These are phyloP conservation scores for Suillus sp. DNA, from an alignment of 768 basidiomycete genomes.

Conservation along the genomic window DNA sequence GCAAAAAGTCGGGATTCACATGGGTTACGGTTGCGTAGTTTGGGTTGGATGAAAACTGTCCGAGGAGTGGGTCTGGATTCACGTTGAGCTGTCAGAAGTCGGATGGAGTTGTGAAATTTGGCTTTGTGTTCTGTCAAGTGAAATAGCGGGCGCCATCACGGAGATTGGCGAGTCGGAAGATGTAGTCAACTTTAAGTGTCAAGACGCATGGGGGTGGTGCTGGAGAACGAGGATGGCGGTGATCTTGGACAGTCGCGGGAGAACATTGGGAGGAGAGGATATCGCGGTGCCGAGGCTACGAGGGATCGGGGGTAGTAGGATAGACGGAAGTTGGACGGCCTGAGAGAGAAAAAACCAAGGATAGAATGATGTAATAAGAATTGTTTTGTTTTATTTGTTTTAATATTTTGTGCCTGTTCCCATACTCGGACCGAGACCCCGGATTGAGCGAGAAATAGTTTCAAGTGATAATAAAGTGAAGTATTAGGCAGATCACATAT, in stretches of 20 bases:
- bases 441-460: conserved; percentile 14
- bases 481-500: not conserved
- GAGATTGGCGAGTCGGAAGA: not conserved
- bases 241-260: conserved; percentile 7
- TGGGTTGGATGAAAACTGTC: not conserved
- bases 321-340: conserved; percentile 2
- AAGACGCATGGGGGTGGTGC: no score
- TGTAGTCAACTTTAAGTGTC: not conserved
- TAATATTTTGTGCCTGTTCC: conserved; percentile 19
- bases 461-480: conserved; percentile 11
- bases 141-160: not conserved
- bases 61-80: not conserved
- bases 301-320: conserved; percentile 3
- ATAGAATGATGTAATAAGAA: conserved; percentile 10
- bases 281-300: conserved; percentile 9
- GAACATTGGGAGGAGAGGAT: not conserved
- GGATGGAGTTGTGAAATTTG: not conserved
- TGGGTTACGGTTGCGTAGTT: not conserved
- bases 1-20: not conserved
- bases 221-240: no score
- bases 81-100: not conserved
- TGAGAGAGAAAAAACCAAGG: not conserved
- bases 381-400: not conserved
- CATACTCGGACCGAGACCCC: conserved; percentile 38
- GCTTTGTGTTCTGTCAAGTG: conserved; percentile 7